phyloP scores from a whole-genome alignment of 208 protist genomes.

The Herpetomonas tarakana region DNA sequence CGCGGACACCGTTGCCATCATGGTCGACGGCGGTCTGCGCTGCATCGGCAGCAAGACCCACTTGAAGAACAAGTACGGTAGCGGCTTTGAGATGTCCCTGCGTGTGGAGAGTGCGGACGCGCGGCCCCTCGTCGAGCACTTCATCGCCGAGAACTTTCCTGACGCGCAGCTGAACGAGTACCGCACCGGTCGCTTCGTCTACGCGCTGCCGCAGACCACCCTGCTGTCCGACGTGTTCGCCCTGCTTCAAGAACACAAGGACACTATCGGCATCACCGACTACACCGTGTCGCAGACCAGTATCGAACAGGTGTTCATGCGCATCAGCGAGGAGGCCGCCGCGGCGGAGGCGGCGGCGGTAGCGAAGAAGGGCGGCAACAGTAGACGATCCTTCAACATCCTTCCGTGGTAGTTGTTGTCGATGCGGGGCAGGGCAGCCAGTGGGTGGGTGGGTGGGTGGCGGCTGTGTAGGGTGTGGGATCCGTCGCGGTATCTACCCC shows the following conservation, averaged over 20 bases:
- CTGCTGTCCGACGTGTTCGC: slow-evolving; percentile 22
- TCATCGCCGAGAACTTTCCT: slow-evolving; percentile 22
- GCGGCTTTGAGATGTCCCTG: slow-evolving; percentile 4
- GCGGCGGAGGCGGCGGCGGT: neutral
- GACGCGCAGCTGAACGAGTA: slow-evolving; percentile 16
- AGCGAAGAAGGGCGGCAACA: neutral
- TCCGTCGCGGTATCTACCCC: too few species aligned
- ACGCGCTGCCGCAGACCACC: slow-evolving; percentile 15
- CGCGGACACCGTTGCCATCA: slow-evolving; percentile 63
- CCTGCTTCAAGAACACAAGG: slow-evolving; percentile 17
- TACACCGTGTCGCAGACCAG: slow-evolving; percentile 33
- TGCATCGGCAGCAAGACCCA: slow-evolving; percentile 50
- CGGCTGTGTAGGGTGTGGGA: too few species aligned
- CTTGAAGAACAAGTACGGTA: slow-evolving; percentile 17
- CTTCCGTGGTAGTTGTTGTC: slow-evolving; percentile 2
- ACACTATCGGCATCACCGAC: slow-evolving; percentile 23
- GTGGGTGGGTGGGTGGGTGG: too few species aligned
- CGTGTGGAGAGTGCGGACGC: slow-evolving; percentile 10
- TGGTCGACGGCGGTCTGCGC: slow-evolving; percentile 64
- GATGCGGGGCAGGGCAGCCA: too few species aligned
- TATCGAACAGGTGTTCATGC: slow-evolving; percentile 59
- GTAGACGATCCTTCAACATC: neutral
- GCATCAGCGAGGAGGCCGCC: slow-evolving; percentile 33
- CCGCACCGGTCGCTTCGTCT: slow-evolving; percentile 18
- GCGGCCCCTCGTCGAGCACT: slow-evolving; percentile 26